Percentiles rank a stretch among this genome's conserved stretches.
Conservation (phyloP, 2,329 filamentous ascomycete species). For the Fusarium albidum region DNA sequence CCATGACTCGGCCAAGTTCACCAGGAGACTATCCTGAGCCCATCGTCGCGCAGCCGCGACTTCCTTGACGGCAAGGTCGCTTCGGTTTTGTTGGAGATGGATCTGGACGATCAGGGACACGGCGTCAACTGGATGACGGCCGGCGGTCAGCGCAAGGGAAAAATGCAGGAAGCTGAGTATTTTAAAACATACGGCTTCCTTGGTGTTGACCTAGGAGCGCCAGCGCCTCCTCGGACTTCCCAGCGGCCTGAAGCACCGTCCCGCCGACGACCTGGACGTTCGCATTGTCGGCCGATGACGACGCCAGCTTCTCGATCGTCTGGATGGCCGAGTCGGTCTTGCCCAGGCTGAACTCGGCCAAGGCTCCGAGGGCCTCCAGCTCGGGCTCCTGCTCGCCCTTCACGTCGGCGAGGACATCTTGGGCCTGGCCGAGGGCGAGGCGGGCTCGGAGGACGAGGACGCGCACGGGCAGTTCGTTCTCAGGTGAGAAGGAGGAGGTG, state of each 20-base stretch:
- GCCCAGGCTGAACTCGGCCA: conserved; percentile 73
- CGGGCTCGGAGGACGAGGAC: conserved; percentile 83
- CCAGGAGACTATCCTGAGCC: conserved; percentile 92
- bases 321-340: conserved; percentile 69
- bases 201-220: conserved; percentile 83
- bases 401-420: conserved; percentile 75
- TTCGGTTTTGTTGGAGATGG: conserved; percentile 88
- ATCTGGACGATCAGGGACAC: conserved; percentile 93
- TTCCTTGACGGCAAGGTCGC: conserved; percentile 90
- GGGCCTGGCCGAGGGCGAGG: conserved; percentile 81
- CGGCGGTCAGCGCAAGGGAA: conserved; percentile 33
- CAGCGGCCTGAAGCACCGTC: conserved; percentile 82
- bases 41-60: conserved; percentile 86
- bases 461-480: conserved; percentile 79
- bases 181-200: conserved; percentile 79
- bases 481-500: conserved; percentile 77
- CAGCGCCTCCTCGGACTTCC: conserved; percentile 86
- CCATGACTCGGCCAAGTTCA: conserved; percentile 97
- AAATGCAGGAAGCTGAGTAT: background rate
- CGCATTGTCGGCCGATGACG: conserved; percentile 74
- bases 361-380: conserved; percentile 76
- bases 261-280: conserved; percentile 83
- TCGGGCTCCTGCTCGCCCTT: conserved; percentile 74
- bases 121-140: conserved; percentile 64
- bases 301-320: conserved; percentile 72